Conservation (phyloP, 306 rosid genomes). For the Hylodesmum podocarpum region DNA sequence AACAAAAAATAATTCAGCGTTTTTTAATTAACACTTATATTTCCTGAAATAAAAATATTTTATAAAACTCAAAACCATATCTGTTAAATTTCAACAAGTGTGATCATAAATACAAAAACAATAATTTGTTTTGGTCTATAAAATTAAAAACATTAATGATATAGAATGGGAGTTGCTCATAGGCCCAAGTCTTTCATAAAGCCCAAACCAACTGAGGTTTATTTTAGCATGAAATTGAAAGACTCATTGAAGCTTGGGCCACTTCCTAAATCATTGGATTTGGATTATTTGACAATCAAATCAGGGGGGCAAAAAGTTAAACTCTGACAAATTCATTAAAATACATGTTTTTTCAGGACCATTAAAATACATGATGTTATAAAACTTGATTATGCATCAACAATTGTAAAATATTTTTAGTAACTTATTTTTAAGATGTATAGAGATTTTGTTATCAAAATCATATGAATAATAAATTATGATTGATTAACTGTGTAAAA, state of each 20-base stretch:
- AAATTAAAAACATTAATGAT: background rate
- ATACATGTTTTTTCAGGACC: too few species aligned
- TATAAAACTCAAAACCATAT: too few species aligned
- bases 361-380: too few species aligned
- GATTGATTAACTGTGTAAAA: too few species aligned
- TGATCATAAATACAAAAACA: background rate
- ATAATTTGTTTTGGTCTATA: background rate
- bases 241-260: background rate
- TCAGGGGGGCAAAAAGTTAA: background rate
- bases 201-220: background rate
- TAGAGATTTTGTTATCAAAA: too few species aligned
- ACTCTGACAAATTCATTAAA: background rate
- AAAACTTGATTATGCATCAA: too few species aligned
- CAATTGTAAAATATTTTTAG: too few species aligned
- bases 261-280: background rate
- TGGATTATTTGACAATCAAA: background rate
- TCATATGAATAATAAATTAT: too few species aligned
- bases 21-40: background rate
- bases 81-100: background rate
- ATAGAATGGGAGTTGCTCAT: background rate
- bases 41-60: background rate
- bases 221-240: background rate
- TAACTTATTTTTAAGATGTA: too few species aligned
- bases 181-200: background rate
- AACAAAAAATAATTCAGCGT: background rate